Evolutionary conservation across 352 stramenopile genomes (phyloP), one percentile per base, ranked within the genome.

Genomic region (Blastocystis hominis): DNA sequence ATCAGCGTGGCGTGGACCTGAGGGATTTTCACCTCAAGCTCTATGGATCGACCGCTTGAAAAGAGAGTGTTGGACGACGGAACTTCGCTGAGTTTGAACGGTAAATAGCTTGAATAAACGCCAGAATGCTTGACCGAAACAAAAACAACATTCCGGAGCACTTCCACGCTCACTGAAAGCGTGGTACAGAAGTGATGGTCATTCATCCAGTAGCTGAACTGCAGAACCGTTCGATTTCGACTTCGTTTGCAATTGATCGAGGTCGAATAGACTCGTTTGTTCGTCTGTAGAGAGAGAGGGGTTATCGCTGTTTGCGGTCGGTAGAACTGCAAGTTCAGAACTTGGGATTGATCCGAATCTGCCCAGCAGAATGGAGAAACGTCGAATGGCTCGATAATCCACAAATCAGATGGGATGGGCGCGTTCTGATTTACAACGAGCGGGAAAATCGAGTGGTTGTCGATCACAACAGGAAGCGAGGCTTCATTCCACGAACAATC

Each of bases 371-470:
- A 77, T 13, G 66, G 50, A 56, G 13, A 59, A 5, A 46, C 44
- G 20, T 40, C 44, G n/a, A 55, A 77, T 47, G 66, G 66, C 13
- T 30, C 46, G 17, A 77, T 53, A 40, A 54, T 38, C 66, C 66
- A 77, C 9, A 59, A 9, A 34, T 77, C 66, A 1, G 9, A 30
- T 47, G 53, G 9, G 24, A 46, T 30, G 3, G 46, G 15, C 20
- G 13, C 66, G 34, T 54, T 9, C 56, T 84, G 72, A 15, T 30
- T 13, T 2, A 64, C n/a, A n/a, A 20, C 10, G 2, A 84, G 36
- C 36, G 72, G 47, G 50, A 69, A 84, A 4, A 84, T 10, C 7
- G 47, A 66, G 54, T 68, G 72, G 55, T 84, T 84, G 7, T 24
- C 2, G 24, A 84, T 53, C 4, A 84, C 50, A 6, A 84, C 47